Evolutionary conservation across 176 grass and related monocot species (phyloP), one percentile per base, ranked within the genome.

Genomic region (Thinopyrum elongatum): DNA sequence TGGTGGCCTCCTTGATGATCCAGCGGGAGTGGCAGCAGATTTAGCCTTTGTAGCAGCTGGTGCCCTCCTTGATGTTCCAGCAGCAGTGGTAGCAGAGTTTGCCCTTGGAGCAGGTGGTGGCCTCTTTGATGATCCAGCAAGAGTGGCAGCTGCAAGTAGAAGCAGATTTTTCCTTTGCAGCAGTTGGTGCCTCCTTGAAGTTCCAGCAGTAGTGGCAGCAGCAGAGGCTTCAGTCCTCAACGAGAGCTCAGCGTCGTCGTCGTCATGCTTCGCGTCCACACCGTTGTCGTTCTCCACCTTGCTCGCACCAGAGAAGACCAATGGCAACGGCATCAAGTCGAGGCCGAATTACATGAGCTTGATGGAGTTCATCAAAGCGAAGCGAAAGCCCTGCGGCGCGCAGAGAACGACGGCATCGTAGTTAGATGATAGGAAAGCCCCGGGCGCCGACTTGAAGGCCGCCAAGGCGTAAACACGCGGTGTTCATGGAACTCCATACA

Each of bases 311-410:
- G 94, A 95, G 35, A 95, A 87, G 65, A 93, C 80, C 0, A 84
- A 91, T 44, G 84, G 90, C 41, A 83, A 30, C 39, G 10, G 55
- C 55, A 21, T 68, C 57, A 85, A 59, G 82, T 31, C 88, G 26
- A 81, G 82, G 57, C 94, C 94, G 16, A 99, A 89, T 70, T 99
- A 96, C 92, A 96, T 99, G 97, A 96, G 82, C 85, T 84, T 96
- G 92, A 99, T 94, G 0, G 92, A 96, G 79, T 99, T 92, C 4
- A 99, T 90, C 63, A 99, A 99, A 86, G 86, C 94, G 0, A 96
- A 96, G 77, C 88, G 88, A 67, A 99, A 91, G 41, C 71, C 29
- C 2, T 83, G 74, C 23, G 70, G 19, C 75, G 64, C 81, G 4
- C 83, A 87, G 49, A 91, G 53, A 41, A 89, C 53, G 7, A 13